Base-by-base conservation (phyloP, 768 basidiomycete genomes). In the Rubroboletus pulcherrimus region DNA sequence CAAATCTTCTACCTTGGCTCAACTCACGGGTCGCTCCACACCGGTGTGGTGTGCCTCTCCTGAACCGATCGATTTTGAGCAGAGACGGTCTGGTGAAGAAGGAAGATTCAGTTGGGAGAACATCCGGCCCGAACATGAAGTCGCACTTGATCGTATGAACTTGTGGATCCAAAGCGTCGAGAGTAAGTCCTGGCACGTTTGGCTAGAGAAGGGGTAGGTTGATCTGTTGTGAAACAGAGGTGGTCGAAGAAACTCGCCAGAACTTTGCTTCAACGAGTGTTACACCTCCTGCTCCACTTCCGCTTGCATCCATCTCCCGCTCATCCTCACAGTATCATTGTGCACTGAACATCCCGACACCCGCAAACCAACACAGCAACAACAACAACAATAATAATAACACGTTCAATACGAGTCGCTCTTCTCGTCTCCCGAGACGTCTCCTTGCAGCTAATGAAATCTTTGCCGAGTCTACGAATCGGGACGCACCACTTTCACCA, bases 101-200 rank as follows among this genome's bases (percentile, higher is more conserved):
- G 70, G 71, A 31, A 61, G 70, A 30, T 71, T 71, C 42, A 71
- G 70, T 34, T 71, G 71, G 67, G 70, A 71, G 52, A 58, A 71
- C 21, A 73, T 73, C 19, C 65, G 70, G 5, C 67, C 69, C 5
- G 69, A 71, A 45, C 62, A 57, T 19, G 67, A 71, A 44, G 59
- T 68, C 4, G 71, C 69, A 14, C 58, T 74, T 3, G 89, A 93
- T 61, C 77, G 90, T 49, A 85, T 93, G 86, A 79, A 83, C 1
- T 73, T 87, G 50, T 93, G 91, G 91, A 87, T 91, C 72, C 81
- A 81, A 61, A 89, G 84, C 55, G 87, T 91, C 15, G 90, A 93
- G 72, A 86, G 91, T 91, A 68, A 66, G 89, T 81, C 9, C 35
- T 34, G 31, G 4, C 4, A 5, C 37, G 24, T 45, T 30, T 49